Evolutionary conservation across 768 basidiomycete species (phyloP).

Genomic region (Boletus vermiculosoides): DNA sequence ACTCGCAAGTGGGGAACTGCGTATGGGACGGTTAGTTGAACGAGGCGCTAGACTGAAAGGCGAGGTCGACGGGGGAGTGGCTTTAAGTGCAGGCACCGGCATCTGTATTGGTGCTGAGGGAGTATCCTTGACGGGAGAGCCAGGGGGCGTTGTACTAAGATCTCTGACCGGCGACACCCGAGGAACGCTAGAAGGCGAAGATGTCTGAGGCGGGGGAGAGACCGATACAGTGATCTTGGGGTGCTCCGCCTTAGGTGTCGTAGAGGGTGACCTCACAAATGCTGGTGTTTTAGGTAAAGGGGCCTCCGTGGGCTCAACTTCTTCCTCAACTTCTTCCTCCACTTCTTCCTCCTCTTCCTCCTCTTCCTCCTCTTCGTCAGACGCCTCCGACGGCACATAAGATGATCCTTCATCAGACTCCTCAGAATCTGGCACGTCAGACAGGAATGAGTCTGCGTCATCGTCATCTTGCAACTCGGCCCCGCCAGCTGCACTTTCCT

Average conservation of each 20-base stretch:
- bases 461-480: conserved; percentile 37
- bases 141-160: conserved; percentile 61
- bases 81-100: conserved; percentile 15
- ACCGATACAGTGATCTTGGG: conserved; percentile 38
- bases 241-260: conserved; percentile 56
- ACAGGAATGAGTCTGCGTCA: conserved; percentile 29
- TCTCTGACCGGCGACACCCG: conserved; percentile 37
- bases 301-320: conserved; percentile 24
- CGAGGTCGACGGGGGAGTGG: conserved; percentile 28
- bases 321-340: conserved; percentile 15
- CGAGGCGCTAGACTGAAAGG: conserved; percentile 49
- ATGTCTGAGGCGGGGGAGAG: conserved; percentile 33
- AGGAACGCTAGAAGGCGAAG: conserved; percentile 20
- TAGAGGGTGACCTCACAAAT: conserved; percentile 51
- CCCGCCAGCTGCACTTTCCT: conserved; percentile 22
- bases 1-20: conserved; percentile 76
- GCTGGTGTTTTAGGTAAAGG: conserved; percentile 34
- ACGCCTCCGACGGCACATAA: conserved; percentile 17
- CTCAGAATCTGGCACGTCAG: conserved; percentile 31
- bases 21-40: conserved; percentile 51
- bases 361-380: conserved; percentile 22
- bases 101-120: conserved; percentile 17
- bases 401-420: conserved; percentile 18
- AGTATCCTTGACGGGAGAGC: conserved; percentile 52
- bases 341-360: conserved; percentile 12